phyloP scores from a whole-genome alignment of 2,329 filamentous ascomycete species.

The Fusarium sp. region DNA sequence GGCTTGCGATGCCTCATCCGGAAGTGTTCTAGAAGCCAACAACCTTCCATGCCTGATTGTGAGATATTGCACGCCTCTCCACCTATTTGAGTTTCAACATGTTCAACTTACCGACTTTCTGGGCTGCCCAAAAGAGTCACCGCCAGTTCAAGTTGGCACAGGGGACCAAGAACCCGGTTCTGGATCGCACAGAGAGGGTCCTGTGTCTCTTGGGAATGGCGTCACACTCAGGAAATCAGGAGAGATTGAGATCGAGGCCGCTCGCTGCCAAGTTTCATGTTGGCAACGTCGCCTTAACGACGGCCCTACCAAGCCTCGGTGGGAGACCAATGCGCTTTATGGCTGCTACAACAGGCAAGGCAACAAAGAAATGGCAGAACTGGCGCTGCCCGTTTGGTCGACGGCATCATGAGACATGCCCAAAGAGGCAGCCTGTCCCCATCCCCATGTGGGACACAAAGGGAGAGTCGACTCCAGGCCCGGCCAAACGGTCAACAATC shows the following conservation, averaged over 20 bases:
- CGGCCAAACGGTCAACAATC: conserved; percentile 8
- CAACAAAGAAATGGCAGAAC: not conserved
- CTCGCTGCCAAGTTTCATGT: conserved; percentile 19
- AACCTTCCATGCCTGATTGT: not conserved
- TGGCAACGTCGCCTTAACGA: conserved; percentile 21
- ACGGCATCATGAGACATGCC: not conserved
- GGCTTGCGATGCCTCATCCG: conserved; percentile 30
- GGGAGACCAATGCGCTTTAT: conserved; percentile 10
- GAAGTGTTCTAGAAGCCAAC: conserved; percentile 41
- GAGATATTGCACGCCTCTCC: conserved; percentile 15
- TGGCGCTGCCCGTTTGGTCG: not conserved
- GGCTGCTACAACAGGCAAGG: conserved; percentile 4
- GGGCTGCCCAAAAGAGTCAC: conserved; percentile 25
- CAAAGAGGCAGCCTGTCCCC: not conserved
- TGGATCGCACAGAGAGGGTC: conserved; percentile 11
- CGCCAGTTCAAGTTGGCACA: conserved; percentile 34
- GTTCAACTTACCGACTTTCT: conserved; percentile 41
- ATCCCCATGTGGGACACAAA: not conserved
- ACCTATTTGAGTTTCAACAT: conserved; percentile 31
- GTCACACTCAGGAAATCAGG: conserved; percentile 14
- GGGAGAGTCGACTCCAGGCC: not conserved
- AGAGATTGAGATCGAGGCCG: conserved; percentile 23
- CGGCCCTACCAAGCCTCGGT: conserved; percentile 10
- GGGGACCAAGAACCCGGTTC: conserved; percentile 23
- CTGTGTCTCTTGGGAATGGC: conserved; percentile 8